Evolutionary conservation across 345 rosid genomes (phyloP).

Genomic region (Cardamine chenopodiifolia): DNA sequence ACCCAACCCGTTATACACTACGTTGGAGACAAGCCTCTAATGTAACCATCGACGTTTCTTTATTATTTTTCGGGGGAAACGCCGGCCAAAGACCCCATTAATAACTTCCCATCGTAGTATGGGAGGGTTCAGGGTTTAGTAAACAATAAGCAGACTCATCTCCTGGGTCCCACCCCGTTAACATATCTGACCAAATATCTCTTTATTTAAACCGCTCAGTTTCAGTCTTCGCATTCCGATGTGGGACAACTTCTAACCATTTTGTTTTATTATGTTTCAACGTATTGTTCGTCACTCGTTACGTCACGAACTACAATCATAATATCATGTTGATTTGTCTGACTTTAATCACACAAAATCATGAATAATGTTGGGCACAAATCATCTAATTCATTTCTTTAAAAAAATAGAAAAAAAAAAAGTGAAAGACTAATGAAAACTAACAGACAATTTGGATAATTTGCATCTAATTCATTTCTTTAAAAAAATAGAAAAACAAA

Average conservation of each 20-base stretch:
- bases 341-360: background rate
- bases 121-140: slow-evolving; percentile 35
- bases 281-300: slow-evolving; percentile 16
- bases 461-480: no score
- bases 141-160: slow-evolving; percentile 9
- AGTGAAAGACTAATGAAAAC: no score
- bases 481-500: no score
- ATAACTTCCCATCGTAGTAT: background rate
- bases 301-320: slow-evolving; percentile 4
- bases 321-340: background rate
- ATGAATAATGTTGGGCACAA: no score
- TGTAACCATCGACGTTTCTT: slow-evolving; percentile 26
- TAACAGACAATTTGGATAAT: no score
- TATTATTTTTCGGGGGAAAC: slow-evolving; percentile 26
- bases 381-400: no score
- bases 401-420: no score
- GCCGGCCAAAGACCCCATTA: slow-evolving; percentile 31
- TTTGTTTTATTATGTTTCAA: background rate
- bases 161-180: slow-evolving; percentile 26
- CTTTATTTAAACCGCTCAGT: background rate
- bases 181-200: background rate
- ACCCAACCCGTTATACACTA: background rate
- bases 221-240: background rate
- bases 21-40: slow-evolving; percentile 22
- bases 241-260: slow-evolving; percentile 26